These are phyloP conservation scores for Novymonas esmeraldas DNA, from an alignment of 208 protist species.

Conservation along the genomic window DNA sequence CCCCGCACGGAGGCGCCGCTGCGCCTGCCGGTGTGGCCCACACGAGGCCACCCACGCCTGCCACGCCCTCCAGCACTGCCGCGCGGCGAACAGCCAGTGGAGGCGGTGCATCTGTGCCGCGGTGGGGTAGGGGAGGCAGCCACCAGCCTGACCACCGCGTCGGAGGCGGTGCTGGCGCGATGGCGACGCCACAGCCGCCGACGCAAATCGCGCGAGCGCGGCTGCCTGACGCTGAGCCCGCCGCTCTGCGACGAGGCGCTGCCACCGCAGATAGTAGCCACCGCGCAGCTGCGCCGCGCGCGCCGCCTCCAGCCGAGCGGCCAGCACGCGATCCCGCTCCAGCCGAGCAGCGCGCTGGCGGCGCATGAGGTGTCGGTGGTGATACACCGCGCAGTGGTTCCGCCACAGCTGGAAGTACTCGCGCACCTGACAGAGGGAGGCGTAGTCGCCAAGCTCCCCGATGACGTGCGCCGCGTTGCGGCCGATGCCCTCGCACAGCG, in stretches of 20 bases:
- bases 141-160: too few relatives aligned
- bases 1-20: neutral
- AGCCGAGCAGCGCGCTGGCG: slow-evolving; percentile 43
- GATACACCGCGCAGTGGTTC: slow-evolving; percentile 46
- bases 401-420: slow-evolving; percentile 54
- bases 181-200: neutral
- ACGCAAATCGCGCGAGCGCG: slow-evolving; percentile 21
- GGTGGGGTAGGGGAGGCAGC: slow-evolving; percentile 25
- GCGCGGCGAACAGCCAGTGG: slow-evolving; percentile 5
- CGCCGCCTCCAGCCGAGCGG: neutral
- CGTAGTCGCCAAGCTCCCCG: slow-evolving; percentile 41
- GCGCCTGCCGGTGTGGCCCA: neutral
- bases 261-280: slow-evolving; percentile 36
- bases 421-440: slow-evolving; percentile 28
- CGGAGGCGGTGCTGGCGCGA: neutral
- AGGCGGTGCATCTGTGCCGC: slow-evolving; percentile 43
- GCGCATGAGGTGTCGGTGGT: slow-evolving; percentile 56
- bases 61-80: slow-evolving; percentile 33
- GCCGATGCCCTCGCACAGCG: slow-evolving; percentile 39
- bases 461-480: slow-evolving; percentile 48
- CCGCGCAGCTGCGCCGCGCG: slow-evolving; percentile 8
- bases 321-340: slow-evolving; percentile 22
- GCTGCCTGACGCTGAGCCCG: slow-evolving; percentile 8
- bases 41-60: slow-evolving; percentile 17
- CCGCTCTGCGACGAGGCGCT: slow-evolving; percentile 16